phyloP scores from a whole-genome alignment of 805 yeast genomes.

The Starmerella apicola region DNA sequence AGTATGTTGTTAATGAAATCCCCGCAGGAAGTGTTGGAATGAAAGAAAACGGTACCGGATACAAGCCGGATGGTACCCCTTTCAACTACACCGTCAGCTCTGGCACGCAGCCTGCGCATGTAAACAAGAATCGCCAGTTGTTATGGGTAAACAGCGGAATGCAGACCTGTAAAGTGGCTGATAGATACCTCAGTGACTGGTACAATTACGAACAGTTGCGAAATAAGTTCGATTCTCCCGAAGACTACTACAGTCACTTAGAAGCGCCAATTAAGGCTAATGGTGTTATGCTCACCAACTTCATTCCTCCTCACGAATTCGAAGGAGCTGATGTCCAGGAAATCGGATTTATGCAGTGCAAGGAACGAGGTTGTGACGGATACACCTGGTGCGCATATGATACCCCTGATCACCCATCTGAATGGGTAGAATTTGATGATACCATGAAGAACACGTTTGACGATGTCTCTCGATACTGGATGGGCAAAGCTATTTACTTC shows the following conservation, averaged over 20 bases:
- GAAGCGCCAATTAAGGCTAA: background rate
- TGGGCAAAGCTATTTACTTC: background rate
- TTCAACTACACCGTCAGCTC: background rate
- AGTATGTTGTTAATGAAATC: background rate
- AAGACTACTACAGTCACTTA: background rate
- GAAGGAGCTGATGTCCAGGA: background rate
- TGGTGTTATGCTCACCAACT: background rate
- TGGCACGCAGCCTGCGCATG: conserved; percentile 4
- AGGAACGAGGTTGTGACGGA: conserved; percentile 2
- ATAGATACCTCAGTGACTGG: conserved; percentile 4
- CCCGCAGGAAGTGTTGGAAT: background rate
- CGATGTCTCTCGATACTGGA: conserved; percentile 1
- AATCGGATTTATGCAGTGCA: background rate
- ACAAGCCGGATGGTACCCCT: background rate
- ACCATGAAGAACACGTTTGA: background rate
- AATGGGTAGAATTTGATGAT: background rate
- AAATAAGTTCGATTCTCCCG: background rate
- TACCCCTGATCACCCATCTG: background rate
- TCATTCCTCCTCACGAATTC: background rate
- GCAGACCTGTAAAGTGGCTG: conserved; percentile 1
- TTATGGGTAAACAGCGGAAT: conserved; percentile 12
- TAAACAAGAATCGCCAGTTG: background rate
- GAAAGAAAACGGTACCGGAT: background rate
- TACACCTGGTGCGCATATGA: conserved; percentile 7
- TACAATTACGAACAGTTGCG: background rate